Conservation (phyloP, 1,284 basidiomycete genomes). For the Exobasidium rhododendri region DNA sequence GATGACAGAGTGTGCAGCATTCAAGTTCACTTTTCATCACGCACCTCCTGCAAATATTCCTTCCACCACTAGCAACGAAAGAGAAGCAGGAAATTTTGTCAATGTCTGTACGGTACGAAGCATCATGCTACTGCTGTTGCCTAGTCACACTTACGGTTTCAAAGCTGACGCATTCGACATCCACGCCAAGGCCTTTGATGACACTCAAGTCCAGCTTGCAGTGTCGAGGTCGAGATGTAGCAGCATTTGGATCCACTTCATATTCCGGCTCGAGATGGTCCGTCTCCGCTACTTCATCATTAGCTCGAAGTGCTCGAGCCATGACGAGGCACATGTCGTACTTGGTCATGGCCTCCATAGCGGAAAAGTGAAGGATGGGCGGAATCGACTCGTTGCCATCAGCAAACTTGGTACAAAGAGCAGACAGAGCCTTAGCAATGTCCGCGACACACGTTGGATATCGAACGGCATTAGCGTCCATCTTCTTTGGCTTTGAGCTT, state of each 20-base stretch:
- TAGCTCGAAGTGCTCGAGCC: slow-evolving; percentile 23
- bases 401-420: slow-evolving; percentile 17
- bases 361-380: slow-evolving; percentile 57
- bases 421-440: slow-evolving; percentile 56
- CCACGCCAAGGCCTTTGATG: slow-evolving; percentile 34
- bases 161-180: slow-evolving; percentile 34
- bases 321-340: slow-evolving; percentile 57
- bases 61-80: slow-evolving; percentile 12
- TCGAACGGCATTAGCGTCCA: slow-evolving; percentile 56
- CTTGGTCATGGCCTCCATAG: slow-evolving; percentile 58
- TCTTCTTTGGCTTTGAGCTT: slow-evolving; percentile 26
- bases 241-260: slow-evolving; percentile 42
- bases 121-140: neutral
- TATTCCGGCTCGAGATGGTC: slow-evolving; percentile 47
- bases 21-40: neutral
- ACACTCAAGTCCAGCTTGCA: slow-evolving; percentile 46
- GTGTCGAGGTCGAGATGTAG: slow-evolving; percentile 44
- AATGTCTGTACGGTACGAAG: neutral
- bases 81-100: neutral
- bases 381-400: slow-evolving; percentile 18
- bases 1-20: neutral
- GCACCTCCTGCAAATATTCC: slow-evolving; percentile 15
- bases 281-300: slow-evolving; percentile 21
- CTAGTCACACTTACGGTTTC: slow-evolving; percentile 32
- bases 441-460: slow-evolving; percentile 60